Percentiles rank a stretch among this genome's conserved stretches.
Conservation (phyloP, 257 asterid genomes). For the Paraleonurus japonicus region DNA sequence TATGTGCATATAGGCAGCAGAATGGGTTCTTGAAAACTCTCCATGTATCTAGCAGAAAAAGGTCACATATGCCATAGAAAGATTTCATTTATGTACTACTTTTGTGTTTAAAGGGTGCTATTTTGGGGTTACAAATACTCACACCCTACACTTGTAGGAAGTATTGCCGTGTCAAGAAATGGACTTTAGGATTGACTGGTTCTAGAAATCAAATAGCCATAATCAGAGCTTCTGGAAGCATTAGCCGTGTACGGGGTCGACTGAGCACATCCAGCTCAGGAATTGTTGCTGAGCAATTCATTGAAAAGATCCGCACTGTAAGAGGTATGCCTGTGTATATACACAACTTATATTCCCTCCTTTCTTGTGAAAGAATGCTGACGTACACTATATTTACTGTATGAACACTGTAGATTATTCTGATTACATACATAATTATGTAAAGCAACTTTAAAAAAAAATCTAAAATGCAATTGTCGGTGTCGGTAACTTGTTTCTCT, state of each 20-base stretch:
- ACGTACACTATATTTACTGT: slow-evolving; percentile 10
- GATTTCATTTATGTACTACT: not conserved
- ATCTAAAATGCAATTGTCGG: not conserved
- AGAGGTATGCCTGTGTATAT: slow-evolving; percentile 51
- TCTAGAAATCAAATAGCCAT: slow-evolving; percentile 70
- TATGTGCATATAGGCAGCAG: slow-evolving; percentile 1
- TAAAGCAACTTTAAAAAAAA: slow-evolving; percentile 1
- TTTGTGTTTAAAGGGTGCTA: slow-evolving; percentile 5
- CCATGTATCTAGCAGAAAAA: slow-evolving; percentile 7
- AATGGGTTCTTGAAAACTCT: slow-evolving; percentile 20
- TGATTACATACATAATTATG: not conserved
- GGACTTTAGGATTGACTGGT: slow-evolving; percentile 93
- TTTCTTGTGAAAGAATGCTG: not conserved
- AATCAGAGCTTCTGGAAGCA: slow-evolving; percentile 96
- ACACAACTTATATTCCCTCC: not conserved
- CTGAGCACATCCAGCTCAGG: slow-evolving; percentile 72
- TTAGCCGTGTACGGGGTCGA: slow-evolving; percentile 72
- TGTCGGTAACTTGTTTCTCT: not conserved
- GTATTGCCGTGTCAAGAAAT: slow-evolving; percentile 68
- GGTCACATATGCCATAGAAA: not conserved
- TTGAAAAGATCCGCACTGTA: slow-evolving; percentile 79
- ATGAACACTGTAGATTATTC: slow-evolving; percentile 8
- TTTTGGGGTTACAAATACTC: slow-evolving; percentile 11
- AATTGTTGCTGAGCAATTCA: slow-evolving; percentile 78
- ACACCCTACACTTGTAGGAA: slow-evolving; percentile 47